Evolutionary conservation across 1,284 basidiomycete genomes (phyloP), one percentile per base, ranked within the genome.

Genomic region (Fomitopsis palustris): DNA sequence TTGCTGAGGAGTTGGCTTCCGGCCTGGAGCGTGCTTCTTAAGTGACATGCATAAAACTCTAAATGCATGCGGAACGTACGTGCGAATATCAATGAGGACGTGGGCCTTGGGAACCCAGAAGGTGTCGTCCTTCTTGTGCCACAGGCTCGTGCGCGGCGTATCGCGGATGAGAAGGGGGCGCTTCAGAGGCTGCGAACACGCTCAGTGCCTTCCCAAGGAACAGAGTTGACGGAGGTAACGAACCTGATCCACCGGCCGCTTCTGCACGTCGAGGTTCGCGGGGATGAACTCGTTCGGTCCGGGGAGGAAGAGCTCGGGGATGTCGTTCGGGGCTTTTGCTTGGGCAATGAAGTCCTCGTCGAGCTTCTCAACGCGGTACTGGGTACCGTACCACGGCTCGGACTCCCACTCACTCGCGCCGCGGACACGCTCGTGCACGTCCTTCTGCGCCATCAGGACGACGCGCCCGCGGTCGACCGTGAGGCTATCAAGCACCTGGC

Each of bases 71-170:
- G 3, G 4, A 52, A 68, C 72, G 51, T 67, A 90, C 90, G 84
- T 90, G 66, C 87, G 80, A 47, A 93, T 77, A 63, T 91, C 84
- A 54, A 94, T 78, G 58, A 86, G 73, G n/a, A 87, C 81, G 61
- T 83, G 79, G 2, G 93, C 93, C 69, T 93, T 93, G 0, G 96
- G 96, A 5, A 96, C 85, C 91, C 93, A 96, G 78, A 96, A 98
- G 61, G 82, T 84, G 73, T 98, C 95, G 70, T 98, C 96, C 70
- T 95, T 95, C 80, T 98, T 98, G 76, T 95, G 86, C 95, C 95
- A 98, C 12, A 97, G 74, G 21, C 86, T 81, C 1, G 88, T 90
- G 35, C 90, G 69, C 0, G 83, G 75, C 0, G 86, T 93, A 71
- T 93, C 82, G 29, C 84, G 79, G 57, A 98, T 81, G 59, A 95